Evolutionary conservation across 768 basidiomycete species (phyloP).

Genomic region (Holtermanniella nyarrowii): DNA sequence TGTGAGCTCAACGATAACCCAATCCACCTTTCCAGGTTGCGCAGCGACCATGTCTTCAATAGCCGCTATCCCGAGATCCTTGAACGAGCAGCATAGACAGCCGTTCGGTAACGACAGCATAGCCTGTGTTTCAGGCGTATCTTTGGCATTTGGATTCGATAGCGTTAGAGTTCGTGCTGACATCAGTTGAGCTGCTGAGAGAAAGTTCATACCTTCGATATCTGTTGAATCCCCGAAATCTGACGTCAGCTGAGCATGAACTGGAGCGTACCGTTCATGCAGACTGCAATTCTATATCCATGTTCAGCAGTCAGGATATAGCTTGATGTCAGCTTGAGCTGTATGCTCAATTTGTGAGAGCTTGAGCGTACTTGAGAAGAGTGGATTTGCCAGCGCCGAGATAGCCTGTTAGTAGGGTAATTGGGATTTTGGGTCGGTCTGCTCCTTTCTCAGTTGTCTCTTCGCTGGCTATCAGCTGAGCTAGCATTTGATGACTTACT

Average conservation of each 20-base stretch:
- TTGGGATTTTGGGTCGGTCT: constrained; percentile 50
- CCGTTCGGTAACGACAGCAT: constrained; percentile 90
- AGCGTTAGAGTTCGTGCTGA: constrained; percentile 79
- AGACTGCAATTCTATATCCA: constrained; percentile 92
- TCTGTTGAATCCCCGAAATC: constrained; percentile 90
- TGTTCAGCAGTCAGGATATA: constrained; percentile 86
- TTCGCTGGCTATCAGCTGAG: not conserved
- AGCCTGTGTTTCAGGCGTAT: constrained; percentile 56
- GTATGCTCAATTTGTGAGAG: not conserved
- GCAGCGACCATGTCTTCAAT: constrained; percentile 62
- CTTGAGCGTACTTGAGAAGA: constrained; percentile 57
- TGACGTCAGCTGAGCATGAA: constrained; percentile 2
- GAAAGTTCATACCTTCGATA: constrained; percentile 93
- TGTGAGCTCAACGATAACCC: constrained; percentile 91
- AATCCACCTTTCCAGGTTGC: constrained; percentile 51
- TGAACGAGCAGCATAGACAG: constrained; percentile 96
- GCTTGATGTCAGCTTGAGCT: constrained; percentile 10
- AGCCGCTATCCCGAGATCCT: constrained; percentile 82
- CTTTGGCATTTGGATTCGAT: constrained; percentile 49
- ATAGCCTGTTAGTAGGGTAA: constrained; percentile 91
- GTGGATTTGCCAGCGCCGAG: constrained; percentile 88
- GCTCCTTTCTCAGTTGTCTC: not conserved
- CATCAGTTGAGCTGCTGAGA: not conserved
- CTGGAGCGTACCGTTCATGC: constrained; percentile 68
- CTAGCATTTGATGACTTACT: not conserved